Evolutionary conservation across 164 flowering plant genomes (phyloP).

Genomic region (Cinnamomum micranthum): DNA sequence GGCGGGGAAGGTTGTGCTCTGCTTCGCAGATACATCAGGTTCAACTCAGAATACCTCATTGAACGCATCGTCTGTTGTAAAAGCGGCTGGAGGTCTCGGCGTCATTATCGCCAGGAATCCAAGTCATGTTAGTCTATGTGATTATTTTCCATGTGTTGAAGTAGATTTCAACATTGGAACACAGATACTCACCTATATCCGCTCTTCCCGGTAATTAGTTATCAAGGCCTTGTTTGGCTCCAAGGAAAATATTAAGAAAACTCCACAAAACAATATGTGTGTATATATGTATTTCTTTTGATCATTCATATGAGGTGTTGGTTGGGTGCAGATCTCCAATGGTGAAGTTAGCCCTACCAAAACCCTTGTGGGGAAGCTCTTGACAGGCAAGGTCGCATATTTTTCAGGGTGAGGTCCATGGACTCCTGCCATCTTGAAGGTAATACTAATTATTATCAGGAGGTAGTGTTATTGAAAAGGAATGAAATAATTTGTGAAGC

Average conservation of each 20-base stretch:
- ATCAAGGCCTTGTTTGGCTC: too few species aligned
- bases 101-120: constrained; percentile 18
- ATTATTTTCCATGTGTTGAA: constrained; percentile 12
- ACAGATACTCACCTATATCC: constrained; percentile 32
- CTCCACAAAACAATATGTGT: too few species aligned
- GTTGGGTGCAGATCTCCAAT: constrained; percentile 24
- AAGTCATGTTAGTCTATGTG: neutral
- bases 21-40: constrained; percentile 7
- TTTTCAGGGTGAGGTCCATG: neutral
- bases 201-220: constrained; percentile 20
- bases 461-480: too few species aligned
- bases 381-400: constrained; percentile 6
- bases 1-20: constrained; percentile 19
- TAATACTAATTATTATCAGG: neutral
- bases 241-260: too few species aligned
- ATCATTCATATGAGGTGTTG: too few species aligned
- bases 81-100: constrained; percentile 22
- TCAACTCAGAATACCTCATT: neutral
- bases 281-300: too few species aligned
- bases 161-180: constrained; percentile 42
- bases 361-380: constrained; percentile 34
- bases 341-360: constrained; percentile 32
- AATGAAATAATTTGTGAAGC: too few species aligned
- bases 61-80: constrained; percentile 4
- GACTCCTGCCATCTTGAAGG: constrained; percentile 2